Evolutionary conservation across 805 yeast species (phyloP), one percentile per base, ranked within the genome.

Genomic region (Yarrowia sp.): DNA sequence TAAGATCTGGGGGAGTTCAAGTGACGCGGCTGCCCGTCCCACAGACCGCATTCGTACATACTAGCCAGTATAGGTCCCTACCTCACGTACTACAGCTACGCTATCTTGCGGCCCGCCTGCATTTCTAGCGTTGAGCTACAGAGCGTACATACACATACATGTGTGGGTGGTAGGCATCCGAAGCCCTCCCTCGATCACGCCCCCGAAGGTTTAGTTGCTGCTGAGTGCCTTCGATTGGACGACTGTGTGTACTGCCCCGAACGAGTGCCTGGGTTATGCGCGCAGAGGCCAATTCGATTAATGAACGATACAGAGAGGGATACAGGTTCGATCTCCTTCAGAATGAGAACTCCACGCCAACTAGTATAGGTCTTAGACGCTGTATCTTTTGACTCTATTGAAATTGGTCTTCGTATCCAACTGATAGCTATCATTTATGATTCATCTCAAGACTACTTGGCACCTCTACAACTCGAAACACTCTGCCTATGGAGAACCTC

Each of bases 241-340:
- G 19, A n/a, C 12, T 3, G 44, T 43, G 39, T 36, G 33, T 44
- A 44, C 49, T 20, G 49, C 49, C 46, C 14, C 4, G 44, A 24
- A 40, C 24, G 46, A 43, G 46, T 43, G 46, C 46, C 49, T 44
- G 49, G 49, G n/a, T 19, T 19, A 44, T 44, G 49, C 30, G 49
- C 30, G 49, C 30, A 24, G 30, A 24, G 30, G 30, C 30, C 30
- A 24, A 24, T 24, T 7, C 6, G 30, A 24, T 24, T 24, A 24
- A 4, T 24, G 30, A 24, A 24, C 30, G 30, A 24, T 24, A 24
- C 30, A 24, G 30, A 24, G 30, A 24, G 30, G 30, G 30, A 24
- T 24, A 24, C 30, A 24, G 30, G 30, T 24, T 24, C 30, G 30
- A 24, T 24, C 30, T 24, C 7, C 30, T 24, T 24, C 7, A 24